Conservation (phyloP, 768 basidiomycete genomes). For the Termitomyces eurrhizus region DNA sequence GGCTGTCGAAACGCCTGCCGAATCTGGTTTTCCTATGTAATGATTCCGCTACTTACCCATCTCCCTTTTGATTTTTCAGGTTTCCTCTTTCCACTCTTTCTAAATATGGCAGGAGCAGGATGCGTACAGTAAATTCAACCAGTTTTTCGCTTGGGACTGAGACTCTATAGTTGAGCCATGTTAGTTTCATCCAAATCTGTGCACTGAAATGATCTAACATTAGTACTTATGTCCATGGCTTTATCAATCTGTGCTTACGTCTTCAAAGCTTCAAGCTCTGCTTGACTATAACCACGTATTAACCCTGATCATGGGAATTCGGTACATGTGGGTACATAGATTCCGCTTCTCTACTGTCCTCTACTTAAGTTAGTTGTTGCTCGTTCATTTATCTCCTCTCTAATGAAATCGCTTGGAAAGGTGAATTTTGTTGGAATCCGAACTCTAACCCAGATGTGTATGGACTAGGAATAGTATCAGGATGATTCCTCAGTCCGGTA, state of each 20-base stretch:
- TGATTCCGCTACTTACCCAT: background rate
- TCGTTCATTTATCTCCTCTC: slow-evolving; percentile 24
- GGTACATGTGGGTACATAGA: slow-evolving; percentile 23
- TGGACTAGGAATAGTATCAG: too few species aligned
- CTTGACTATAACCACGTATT: slow-evolving; percentile 25
- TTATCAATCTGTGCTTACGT: background rate
- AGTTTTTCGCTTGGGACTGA: background rate
- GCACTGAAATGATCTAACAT: slow-evolving; percentile 14
- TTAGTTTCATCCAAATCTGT: slow-evolving; percentile 14
- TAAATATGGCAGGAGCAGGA: background rate
- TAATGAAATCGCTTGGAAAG: slow-evolving; percentile 15
- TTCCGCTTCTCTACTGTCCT: slow-evolving; percentile 24
- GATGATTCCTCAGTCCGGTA: too few species aligned
- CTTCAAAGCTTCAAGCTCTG: slow-evolving; percentile 11
- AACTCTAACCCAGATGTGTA: too few species aligned
- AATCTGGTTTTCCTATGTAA: background rate
- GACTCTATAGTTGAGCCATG: background rate
- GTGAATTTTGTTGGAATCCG: background rate
- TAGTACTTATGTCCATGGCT: slow-evolving; percentile 1
- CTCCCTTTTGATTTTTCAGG: background rate
- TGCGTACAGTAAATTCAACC: background rate
- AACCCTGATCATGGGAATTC: slow-evolving; percentile 22
- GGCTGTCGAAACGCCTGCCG: background rate
- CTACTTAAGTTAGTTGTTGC: slow-evolving; percentile 26
- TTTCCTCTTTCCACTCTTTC: background rate